Evolutionary conservation across 192 early-diverging fungal species (phyloP).

Genomic region (Coemansia sp.): DNA sequence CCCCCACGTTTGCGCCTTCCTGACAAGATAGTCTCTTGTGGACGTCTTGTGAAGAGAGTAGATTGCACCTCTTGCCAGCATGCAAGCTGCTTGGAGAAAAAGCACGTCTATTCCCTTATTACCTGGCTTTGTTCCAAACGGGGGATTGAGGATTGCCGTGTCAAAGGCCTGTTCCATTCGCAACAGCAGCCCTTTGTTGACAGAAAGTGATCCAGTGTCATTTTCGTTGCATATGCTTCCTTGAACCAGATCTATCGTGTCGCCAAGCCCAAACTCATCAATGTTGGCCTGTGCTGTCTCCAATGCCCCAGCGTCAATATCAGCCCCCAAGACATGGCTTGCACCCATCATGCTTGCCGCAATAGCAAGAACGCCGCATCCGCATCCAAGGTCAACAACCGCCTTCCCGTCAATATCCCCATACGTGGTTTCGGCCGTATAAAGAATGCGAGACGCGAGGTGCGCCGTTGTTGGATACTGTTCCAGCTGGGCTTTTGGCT

Average conservation of each 20-base stretch:
- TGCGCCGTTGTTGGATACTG: slow-evolving; percentile 80
- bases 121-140: slow-evolving; percentile 74
- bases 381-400: slow-evolving; percentile 76
- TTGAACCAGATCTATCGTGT: slow-evolving; percentile 66
- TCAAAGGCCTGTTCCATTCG: slow-evolving; percentile 61
- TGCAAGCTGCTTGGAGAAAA: slow-evolving; percentile 67
- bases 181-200: slow-evolving; percentile 33
- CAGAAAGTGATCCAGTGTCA: slow-evolving; percentile 11
- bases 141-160: slow-evolving; percentile 82
- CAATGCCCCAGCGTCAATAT: slow-evolving; percentile 74
- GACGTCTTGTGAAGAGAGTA: slow-evolving; percentile 82
- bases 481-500: slow-evolving; percentile 74
- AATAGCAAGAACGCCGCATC: slow-evolving; percentile 75
- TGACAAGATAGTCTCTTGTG: slow-evolving; percentile 70
- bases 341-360: slow-evolving; percentile 64
- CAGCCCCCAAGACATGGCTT: slow-evolving; percentile 58
- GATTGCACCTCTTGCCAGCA: slow-evolving; percentile 64
- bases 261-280: slow-evolving; percentile 57
- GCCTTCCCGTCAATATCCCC: slow-evolving; percentile 73
- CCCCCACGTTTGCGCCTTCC: slow-evolving; percentile 73
- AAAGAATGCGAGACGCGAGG: slow-evolving; percentile 74
- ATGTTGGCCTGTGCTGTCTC: slow-evolving; percentile 70
- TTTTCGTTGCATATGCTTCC: slow-evolving; percentile 48
- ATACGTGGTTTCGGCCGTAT: slow-evolving; percentile 69
- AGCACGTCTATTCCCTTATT: slow-evolving; percentile 75